phyloP scores from a whole-genome alignment of 352 stramenopile genomes.

The Pythium scleroteichum region DNA sequence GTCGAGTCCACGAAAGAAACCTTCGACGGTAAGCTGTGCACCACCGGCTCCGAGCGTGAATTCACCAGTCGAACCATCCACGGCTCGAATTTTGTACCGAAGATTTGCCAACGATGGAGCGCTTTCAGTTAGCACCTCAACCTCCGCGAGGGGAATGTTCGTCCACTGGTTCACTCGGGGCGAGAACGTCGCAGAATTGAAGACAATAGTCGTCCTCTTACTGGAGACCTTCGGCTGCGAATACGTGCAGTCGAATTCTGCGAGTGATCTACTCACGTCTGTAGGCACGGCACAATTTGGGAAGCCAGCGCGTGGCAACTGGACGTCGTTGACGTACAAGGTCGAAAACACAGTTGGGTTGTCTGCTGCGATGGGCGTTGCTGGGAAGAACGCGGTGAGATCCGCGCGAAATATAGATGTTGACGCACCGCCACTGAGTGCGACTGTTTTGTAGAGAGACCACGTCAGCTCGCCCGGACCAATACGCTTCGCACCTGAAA shows the following conservation, averaged over 20 bases:
- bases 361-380: slow-evolving; percentile 12
- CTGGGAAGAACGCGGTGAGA: slow-evolving; percentile 46
- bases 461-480: slow-evolving; percentile 36
- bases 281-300: slow-evolving; percentile 45
- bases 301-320: slow-evolving; percentile 53
- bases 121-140: slow-evolving; percentile 41
- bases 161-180: slow-evolving; percentile 44
- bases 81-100: slow-evolving; percentile 37
- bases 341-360: slow-evolving; percentile 43
- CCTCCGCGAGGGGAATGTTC: slow-evolving; percentile 13
- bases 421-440: not conserved
- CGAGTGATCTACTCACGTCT: slow-evolving; percentile 1
- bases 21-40: slow-evolving; percentile 42
- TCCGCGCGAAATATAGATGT: slow-evolving; percentile 51
- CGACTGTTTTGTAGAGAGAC: slow-evolving; percentile 42
- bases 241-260: slow-evolving; percentile 45
- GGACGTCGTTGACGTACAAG: slow-evolving; percentile 51
- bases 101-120: slow-evolving; percentile 35
- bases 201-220: slow-evolving; percentile 24
- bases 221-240: slow-evolving; percentile 5
- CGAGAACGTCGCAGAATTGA: slow-evolving; percentile 46
- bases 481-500: slow-evolving; percentile 51
- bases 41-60: slow-evolving; percentile 52
- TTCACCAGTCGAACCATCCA: slow-evolving; percentile 27
- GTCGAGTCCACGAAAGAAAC: slow-evolving; percentile 38